Base-by-base conservation (phyloP, 2,329 filamentous ascomycete genomes). In the Cyclaneusma minus region DNA sequence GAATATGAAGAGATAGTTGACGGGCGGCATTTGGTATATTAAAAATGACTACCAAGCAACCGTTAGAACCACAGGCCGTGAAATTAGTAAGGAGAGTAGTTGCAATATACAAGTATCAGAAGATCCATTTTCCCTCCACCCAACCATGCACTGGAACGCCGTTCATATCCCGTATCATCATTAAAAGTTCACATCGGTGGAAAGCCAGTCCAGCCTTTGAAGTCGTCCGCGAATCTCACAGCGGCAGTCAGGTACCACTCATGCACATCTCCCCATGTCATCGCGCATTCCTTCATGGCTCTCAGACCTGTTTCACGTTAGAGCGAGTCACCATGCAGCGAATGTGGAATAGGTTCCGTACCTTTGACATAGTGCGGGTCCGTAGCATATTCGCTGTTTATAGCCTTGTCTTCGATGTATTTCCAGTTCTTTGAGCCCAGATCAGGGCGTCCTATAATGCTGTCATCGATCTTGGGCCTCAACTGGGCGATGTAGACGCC, bases 361-460 rank as follows among this genome's bases (percentile, higher is more conserved):
- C 78, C 71, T 55, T 94, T 92, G 16, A 95, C 73, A 44, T 73
- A 94, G 51, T 92, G 80, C 11, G 80, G 66, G 52, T 95, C 83
- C 2, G 64, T 69, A 7, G 68, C 59, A 53, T 72, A 71, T 27
- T 64, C 49, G 7, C 76, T 75, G 28, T 67, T 69, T 11, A 93
- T 44, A 3, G 79, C 82, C 50, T 71, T 66, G 27, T 78, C 56
- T 27, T 74, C 64, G 4, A 87, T 76, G 50, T 79, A 80, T 5
- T 68, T 64, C 89, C 89, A 98, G 25, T 68, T 62, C 40, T 72
- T 71, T 2, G 20, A 16, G 20, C 25, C 25, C n/a, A 70, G 41
- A 22, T 82, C 68, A 21, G 62, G 59, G 1, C 60, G 47, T 4
- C 61, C 58, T 30, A 89, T 62, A 15, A 64, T 60, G 30, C 75